Evolutionary conservation across 2,329 filamentous ascomycete genomes (phyloP), one percentile per base, ranked within the genome.

Genomic region (Verticillium tricorpus): DNA sequence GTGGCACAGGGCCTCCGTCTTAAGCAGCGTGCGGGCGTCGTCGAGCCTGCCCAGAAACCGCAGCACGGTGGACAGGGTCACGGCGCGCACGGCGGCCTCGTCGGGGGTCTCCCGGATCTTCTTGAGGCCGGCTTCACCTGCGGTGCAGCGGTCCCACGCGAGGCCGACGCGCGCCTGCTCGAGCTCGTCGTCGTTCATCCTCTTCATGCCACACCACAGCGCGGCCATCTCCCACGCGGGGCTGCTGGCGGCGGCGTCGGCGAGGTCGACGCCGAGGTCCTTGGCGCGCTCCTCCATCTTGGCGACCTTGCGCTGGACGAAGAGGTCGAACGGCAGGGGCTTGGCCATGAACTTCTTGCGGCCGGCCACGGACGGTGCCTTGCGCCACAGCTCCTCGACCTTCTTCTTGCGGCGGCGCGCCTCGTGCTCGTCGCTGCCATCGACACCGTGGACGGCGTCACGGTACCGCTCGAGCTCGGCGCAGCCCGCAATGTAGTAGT

Each of bases 201-300:
- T 87, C 75, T 91, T 94, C 68, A 86, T 87, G 0, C 93, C 94
- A 70, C 92, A 93, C 93, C 93, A 98, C 69, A 98, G 87, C 73
- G 94, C 96, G 14, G 90, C 88, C 90, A 98, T 96, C 78, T 98
- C 95, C 69, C 93, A 86, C 0, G 92, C 80, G 0, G 95, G 95
- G 63, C 88, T 90, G 3, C 91, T 82, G 0, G 93, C 93, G 9
- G 96, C 82, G 0, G 90, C 93, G 68, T 98, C 94, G 1, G 90
- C 84, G 3, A 97, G 79, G 57, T 89, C 84, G 35, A 92, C 76
- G 2, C 83, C 80, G 74, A 88, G 84, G 56, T 84, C 80, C 70
- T 88, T 89, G 4, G 90, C 87, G 25, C 92, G 83, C 34, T 87
- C 86, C 69, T 96, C 89, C 93, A 93, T 97, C 74, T 96, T 97